phyloP scores from a whole-genome alignment of 805 yeast species.

The Zygosaccharomyces kombuchaensis region DNA sequence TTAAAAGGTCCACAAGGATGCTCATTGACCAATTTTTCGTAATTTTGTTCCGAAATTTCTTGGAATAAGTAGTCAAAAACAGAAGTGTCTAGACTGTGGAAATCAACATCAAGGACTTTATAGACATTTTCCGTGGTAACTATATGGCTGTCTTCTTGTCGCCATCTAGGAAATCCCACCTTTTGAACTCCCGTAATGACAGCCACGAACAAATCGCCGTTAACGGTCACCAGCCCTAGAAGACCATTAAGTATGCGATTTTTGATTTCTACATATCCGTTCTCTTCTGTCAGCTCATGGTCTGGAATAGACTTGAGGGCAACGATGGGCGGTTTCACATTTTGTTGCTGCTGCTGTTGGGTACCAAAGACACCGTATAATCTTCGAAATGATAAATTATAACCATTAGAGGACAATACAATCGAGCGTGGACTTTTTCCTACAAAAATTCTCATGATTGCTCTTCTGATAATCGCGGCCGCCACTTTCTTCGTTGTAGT shows the following conservation, averaged over 20 bases:
- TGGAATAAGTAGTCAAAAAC: slow-evolving; percentile 43
- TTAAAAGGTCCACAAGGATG: slow-evolving; percentile 81
- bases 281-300: slow-evolving; percentile 35
- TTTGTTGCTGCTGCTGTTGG: slow-evolving; percentile 17
- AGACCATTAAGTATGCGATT: slow-evolving; percentile 46
- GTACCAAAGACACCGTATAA: slow-evolving; percentile 17
- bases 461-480: neutral
- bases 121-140: slow-evolving; percentile 47
- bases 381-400: slow-evolving; percentile 55
- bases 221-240: slow-evolving; percentile 55
- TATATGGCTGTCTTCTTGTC: slow-evolving; percentile 15
- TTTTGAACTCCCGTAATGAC: slow-evolving; percentile 52
- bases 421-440: slow-evolving; percentile 65
- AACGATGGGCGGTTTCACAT: slow-evolving; percentile 32
- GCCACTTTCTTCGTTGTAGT: neutral
- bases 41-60: slow-evolving; percentile 23
- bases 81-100: slow-evolving; percentile 58
- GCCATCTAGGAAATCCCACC: slow-evolving; percentile 53
- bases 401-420: slow-evolving; percentile 55
- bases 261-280: slow-evolving; percentile 39
- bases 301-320: slow-evolving; percentile 54
- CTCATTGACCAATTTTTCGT: slow-evolving; percentile 38
- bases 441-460: slow-evolving; percentile 55
- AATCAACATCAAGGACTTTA: slow-evolving; percentile 56
- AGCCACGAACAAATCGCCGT: slow-evolving; percentile 52